Conservation (phyloP, 495 filamentous ascomycete species). For the Hypoxylon cercidicola region DNA sequence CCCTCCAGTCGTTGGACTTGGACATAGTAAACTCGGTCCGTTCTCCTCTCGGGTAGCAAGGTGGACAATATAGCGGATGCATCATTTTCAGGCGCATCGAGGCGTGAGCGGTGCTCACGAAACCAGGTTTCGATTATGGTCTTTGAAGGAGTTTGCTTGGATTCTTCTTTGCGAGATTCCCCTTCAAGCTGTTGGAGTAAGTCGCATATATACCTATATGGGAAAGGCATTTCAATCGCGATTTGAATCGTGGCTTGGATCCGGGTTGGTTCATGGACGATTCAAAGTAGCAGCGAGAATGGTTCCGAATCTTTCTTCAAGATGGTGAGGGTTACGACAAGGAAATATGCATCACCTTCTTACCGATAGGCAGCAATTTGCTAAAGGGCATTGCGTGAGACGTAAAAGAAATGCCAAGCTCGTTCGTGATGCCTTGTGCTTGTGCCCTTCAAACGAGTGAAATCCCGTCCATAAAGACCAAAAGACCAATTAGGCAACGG, state of each 20-base stretch:
- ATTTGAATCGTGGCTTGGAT: not conserved
- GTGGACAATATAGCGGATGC: conserved; percentile 72
- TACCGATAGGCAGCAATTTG: conserved; percentile 20
- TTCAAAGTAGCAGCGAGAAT: not conserved
- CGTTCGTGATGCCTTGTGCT: conserved; percentile 20
- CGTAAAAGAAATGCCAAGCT: not conserved
- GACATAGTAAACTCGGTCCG: conserved; percentile 78
- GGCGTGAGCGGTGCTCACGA: conserved; percentile 57
- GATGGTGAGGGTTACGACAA: not conserved
- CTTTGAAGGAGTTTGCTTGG: conserved; percentile 48
- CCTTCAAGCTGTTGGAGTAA: conserved; percentile 51
- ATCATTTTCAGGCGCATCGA: conserved; percentile 64
- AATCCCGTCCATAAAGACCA: conserved; percentile 6
- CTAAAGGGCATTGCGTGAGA: conserved; percentile 16
- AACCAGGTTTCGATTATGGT: conserved; percentile 70
- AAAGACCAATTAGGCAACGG: conserved; percentile 12
- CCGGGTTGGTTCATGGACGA: too few species aligned
- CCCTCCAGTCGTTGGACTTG: conserved; percentile 67
- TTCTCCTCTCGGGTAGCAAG: conserved; percentile 76
- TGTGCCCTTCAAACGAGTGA: not conserved
- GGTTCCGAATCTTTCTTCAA: not conserved
- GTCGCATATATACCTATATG: conserved; percentile 46
- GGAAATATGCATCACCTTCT: not conserved
- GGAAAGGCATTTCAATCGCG: conserved; percentile 42
- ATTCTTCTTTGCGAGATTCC: conserved; percentile 45